Percentiles rank a stretch among this genome's conserved stretches.
Evolutionary conservation across 129 eudicot genomes (phyloP).

Genomic region (Solidago caesia): DNA sequence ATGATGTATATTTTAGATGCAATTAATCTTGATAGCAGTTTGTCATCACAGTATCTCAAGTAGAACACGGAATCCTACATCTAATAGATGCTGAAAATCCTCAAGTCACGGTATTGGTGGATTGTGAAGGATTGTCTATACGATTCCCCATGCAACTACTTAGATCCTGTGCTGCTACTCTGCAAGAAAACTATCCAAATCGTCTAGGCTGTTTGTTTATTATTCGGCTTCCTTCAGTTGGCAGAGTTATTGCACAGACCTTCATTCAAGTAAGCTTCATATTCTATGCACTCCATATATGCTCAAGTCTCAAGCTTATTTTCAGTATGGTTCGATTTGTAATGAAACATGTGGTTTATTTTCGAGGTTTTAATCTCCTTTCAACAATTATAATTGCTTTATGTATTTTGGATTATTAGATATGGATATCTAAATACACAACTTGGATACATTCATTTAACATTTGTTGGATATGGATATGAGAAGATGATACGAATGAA

Average conservation of each 20-base stretch:
- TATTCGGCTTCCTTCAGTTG: slow-evolving; percentile 86
- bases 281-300: slow-evolving; percentile 1
- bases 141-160: slow-evolving; percentile 83
- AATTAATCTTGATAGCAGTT: not conserved
- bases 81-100: slow-evolving; percentile 53
- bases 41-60: slow-evolving; percentile 76
- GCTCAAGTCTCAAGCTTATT: no score
- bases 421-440: no score
- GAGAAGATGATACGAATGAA: not conserved
- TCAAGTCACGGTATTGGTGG: slow-evolving; percentile 79
- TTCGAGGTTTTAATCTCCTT: no score
- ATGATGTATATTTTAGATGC: not conserved
- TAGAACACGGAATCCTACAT: slow-evolving; percentile 85
- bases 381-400: no score
- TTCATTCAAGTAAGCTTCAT: slow-evolving; percentile 65
- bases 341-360: no score
- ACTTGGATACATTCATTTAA: no score
- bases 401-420: no score
- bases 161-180: slow-evolving; percentile 68
- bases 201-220: slow-evolving; percentile 72
- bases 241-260: slow-evolving; percentile 84
- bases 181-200: slow-evolving; percentile 89
- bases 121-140: slow-evolving; percentile 86
- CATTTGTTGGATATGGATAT: not conserved
- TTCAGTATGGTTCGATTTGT: no score